These are phyloP conservation scores for Ustilaginoidea virens DNA, from an alignment of 2,329 filamentous ascomycete species.

Conservation along the genomic window DNA sequence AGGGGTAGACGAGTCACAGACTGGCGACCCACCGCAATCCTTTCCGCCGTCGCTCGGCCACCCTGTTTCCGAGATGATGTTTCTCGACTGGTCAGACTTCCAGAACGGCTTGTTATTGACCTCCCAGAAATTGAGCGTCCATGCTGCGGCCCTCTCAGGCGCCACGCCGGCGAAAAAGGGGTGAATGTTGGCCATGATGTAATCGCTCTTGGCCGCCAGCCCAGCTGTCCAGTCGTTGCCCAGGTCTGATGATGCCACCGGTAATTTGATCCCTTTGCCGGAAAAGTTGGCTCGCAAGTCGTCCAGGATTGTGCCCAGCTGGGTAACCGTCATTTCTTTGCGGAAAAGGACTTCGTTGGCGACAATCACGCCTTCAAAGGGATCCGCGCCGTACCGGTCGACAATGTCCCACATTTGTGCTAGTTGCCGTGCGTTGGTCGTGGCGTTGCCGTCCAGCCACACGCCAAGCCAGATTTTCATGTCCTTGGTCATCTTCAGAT, in stretches of 20 bases:
- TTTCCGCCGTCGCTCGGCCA: constrained; percentile 80
- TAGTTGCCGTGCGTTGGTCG: constrained; percentile 73
- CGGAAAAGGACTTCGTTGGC: constrained; percentile 71
- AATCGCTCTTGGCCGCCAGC: constrained; percentile 59
- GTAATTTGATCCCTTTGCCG: constrained; percentile 48
- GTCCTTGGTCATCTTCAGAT: constrained; percentile 50
- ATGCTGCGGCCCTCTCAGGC: constrained; percentile 51
- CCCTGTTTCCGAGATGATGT: constrained; percentile 80
- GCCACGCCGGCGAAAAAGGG: constrained; percentile 81
- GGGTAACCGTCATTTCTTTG: constrained; percentile 51
- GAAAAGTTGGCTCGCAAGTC: constrained; percentile 61
- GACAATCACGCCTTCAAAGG: constrained; percentile 70
- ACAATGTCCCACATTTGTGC: constrained; percentile 73
- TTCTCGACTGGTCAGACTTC: constrained; percentile 44
- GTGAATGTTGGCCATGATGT: constrained; percentile 93
- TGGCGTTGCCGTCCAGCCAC: constrained; percentile 73
- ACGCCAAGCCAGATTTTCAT: constrained; percentile 92
- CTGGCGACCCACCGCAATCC: constrained; percentile 44
- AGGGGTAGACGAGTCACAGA: constrained; percentile 32
- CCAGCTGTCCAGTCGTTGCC: constrained; percentile 70
- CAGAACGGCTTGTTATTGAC: constrained; percentile 50
- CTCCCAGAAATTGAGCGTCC: constrained; percentile 77
- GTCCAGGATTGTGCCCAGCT: constrained; percentile 48
- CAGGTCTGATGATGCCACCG: constrained; percentile 75
- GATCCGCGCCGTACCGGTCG: constrained; percentile 46